Conservation (phyloP, 192 early-diverging fungal species). For the Backusella australiensis region DNA sequence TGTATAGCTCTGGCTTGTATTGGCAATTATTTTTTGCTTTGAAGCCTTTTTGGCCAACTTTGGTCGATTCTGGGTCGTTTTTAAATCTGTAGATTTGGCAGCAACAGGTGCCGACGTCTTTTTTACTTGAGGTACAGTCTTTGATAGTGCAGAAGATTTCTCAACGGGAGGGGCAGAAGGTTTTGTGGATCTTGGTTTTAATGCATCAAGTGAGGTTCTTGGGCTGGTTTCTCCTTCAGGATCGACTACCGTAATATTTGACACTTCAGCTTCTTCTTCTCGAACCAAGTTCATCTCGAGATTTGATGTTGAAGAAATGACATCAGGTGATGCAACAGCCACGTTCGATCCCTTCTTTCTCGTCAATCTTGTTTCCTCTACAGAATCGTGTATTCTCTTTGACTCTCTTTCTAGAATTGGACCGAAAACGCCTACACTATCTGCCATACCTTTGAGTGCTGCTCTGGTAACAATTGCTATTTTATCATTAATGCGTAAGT, state of each 20-base stretch:
- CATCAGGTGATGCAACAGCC: not conserved
- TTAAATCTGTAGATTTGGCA: not conserved
- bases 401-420: slow-evolving; percentile 47
- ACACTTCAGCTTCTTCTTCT: not conserved
- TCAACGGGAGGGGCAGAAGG: not conserved
- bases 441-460: slow-evolving; percentile 57
- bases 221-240: not conserved
- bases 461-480: slow-evolving; percentile 57
- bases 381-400: slow-evolving; percentile 12
- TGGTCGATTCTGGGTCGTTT: not conserved
- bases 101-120: not conserved
- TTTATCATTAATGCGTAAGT: not conserved
- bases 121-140: not conserved
- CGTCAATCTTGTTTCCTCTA: not conserved
- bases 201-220: not conserved
- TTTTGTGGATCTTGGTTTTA: not conserved
- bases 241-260: not conserved
- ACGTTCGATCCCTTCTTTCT: not conserved
- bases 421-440: slow-evolving; percentile 45
- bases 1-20: not conserved
- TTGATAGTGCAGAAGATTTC: not conserved
- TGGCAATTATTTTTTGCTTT: not conserved
- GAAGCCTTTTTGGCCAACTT: not conserved
- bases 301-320: not conserved
- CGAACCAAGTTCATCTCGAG: not conserved